Conservation (phyloP, 169 alveolate species). For the Plasmodium gallinaceum region DNA sequence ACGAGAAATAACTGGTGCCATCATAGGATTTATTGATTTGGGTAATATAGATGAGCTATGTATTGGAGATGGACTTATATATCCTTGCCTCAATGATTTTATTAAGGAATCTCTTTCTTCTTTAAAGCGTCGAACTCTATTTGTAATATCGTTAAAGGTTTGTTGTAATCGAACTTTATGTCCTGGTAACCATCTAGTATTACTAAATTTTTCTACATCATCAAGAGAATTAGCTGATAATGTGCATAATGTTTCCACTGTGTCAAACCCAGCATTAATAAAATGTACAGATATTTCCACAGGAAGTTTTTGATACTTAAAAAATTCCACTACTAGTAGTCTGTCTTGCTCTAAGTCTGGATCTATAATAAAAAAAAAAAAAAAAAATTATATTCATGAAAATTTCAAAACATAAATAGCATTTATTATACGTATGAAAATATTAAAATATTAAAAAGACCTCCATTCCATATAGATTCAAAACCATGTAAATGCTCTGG, state of each 20-base stretch:
- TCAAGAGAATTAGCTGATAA: conserved; percentile 88
- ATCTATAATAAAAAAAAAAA: conserved; percentile 75
- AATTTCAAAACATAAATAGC: background rate
- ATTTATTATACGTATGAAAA: background rate
- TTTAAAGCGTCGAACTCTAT: conserved; percentile 80
- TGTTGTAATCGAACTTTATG: conserved; percentile 87
- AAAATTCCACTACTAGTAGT: conserved; percentile 88
- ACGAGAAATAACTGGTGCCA: conserved; percentile 38
- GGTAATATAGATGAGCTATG: conserved; percentile 48
- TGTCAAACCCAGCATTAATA: conserved; percentile 92
- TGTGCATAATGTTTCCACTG: conserved; percentile 90
- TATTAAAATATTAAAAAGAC: conserved; percentile 47
- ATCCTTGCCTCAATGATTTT: conserved; percentile 36
- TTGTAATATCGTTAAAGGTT: conserved; percentile 84
- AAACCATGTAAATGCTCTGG: conserved; percentile 87
- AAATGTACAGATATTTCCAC: conserved; percentile 90
- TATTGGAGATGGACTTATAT: conserved; percentile 27
- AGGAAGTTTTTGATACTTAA: conserved; percentile 88
- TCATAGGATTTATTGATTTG: conserved; percentile 35
- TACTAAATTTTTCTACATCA: conserved; percentile 89
- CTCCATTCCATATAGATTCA: conserved; percentile 84
- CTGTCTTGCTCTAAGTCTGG: conserved; percentile 90
- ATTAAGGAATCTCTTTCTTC: conserved; percentile 76
- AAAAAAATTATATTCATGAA: background rate
- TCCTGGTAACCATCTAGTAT: conserved; percentile 92